Evolutionary conservation across 2,329 filamentous ascomycete genomes (phyloP).

Genomic region (Cladorrhinum sp.): DNA sequence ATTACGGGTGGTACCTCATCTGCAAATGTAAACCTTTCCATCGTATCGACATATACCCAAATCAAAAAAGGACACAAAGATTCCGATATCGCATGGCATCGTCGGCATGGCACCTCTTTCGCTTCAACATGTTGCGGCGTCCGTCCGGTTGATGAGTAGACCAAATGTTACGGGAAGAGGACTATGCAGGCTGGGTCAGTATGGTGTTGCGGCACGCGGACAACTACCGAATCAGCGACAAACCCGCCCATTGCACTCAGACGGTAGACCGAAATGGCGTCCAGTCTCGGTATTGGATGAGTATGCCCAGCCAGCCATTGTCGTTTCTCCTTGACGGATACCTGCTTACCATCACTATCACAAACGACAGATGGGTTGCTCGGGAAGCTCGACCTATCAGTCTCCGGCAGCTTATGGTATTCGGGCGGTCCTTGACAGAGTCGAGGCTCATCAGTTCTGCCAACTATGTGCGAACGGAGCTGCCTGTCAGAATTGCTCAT

Average conservation of each 20-base stretch:
- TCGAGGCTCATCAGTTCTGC: slow-evolving; percentile 85
- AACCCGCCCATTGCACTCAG: slow-evolving; percentile 19
- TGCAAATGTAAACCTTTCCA: neutral
- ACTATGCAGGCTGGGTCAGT: slow-evolving; percentile 5
- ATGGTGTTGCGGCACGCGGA: slow-evolving; percentile 12
- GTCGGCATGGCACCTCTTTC: slow-evolving; percentile 27
- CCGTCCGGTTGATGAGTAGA: slow-evolving; percentile 24
- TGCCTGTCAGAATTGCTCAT: slow-evolving; percentile 88
- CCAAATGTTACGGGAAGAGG: slow-evolving; percentile 3
- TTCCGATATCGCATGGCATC: slow-evolving; percentile 26
- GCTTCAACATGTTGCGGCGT: slow-evolving; percentile 27
- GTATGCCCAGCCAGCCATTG: slow-evolving; percentile 38
- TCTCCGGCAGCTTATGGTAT: slow-evolving; percentile 93
- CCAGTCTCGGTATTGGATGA: slow-evolving; percentile 63
- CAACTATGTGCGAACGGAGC: slow-evolving; percentile 94
- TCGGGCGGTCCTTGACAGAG: slow-evolving; percentile 90
- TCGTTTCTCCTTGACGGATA: neutral
- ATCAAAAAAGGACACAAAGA: neutral
- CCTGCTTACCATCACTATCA: slow-evolving; percentile 19
- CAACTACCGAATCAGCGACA: slow-evolving; percentile 7
- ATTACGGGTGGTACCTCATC: neutral
- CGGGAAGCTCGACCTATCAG: slow-evolving; percentile 93
- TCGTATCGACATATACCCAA: neutral
- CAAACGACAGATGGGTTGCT: slow-evolving; percentile 73
- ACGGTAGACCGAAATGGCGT: slow-evolving; percentile 50